Evolutionary conservation across 768 basidiomycete genomes (phyloP).

Genomic region (Amanita pallidorosea): DNA sequence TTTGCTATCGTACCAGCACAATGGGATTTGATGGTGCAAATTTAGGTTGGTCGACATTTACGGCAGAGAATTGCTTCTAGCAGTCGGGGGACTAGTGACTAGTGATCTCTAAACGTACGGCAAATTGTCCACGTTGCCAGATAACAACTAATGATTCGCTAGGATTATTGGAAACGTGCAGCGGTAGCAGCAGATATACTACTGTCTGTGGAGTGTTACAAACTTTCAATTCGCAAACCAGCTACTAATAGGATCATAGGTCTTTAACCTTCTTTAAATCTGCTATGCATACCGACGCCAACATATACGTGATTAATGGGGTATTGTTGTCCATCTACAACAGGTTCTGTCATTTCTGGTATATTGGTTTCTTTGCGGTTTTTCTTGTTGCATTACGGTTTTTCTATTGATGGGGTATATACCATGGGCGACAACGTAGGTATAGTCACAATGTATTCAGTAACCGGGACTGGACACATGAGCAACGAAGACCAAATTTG

Average conservation of each 20-base stretch:
- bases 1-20: background rate
- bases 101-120: background rate
- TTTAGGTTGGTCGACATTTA: conserved; percentile 2
- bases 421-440: conserved; percentile 1
- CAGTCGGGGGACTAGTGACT: no score
- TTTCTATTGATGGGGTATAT: background rate
- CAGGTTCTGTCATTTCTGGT: background rate
- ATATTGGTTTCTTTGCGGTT: background rate
- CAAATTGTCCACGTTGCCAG: background rate
- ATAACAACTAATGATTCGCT: background rate
- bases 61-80: conserved; percentile 1
- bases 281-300: background rate
- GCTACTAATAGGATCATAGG: background rate
- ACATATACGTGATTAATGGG: background rate
- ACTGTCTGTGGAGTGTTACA: background rate
- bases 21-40: background rate
- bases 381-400: background rate
- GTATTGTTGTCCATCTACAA: background rate
- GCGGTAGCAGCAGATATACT: background rate
- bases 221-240: background rate
- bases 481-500: no score
- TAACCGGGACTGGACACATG: no score
- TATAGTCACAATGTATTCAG: conserved; percentile 1
- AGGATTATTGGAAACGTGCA: background rate
- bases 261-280: background rate